A percentile compares a stretch with the other conserved stretches of the same genome.
Conservation (phyloP, 2,329 filamentous ascomycete genomes). For the Clarireedia hainanense region DNA sequence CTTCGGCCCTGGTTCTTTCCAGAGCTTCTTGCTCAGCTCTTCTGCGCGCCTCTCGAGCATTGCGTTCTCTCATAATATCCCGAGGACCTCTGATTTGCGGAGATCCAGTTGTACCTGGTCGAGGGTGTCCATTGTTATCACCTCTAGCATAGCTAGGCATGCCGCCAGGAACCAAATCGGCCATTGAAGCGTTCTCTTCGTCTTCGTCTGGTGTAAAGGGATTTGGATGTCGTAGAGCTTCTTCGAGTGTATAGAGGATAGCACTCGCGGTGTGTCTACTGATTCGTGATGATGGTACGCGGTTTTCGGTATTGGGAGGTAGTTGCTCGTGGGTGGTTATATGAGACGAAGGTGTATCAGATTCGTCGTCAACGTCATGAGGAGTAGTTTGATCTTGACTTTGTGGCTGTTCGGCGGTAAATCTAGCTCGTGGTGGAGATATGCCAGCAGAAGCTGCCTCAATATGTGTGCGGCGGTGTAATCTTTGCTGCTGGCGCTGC, state of each 20-base stretch:
- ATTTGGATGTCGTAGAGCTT: conserved; percentile 75
- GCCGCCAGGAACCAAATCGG: conserved; percentile 63
- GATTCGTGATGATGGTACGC: conserved; percentile 52
- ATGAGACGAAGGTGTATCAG: conserved; percentile 19
- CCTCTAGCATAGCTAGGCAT: conserved; percentile 46
- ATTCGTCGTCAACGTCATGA: conserved; percentile 25
- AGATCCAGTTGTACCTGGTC: conserved; percentile 41
- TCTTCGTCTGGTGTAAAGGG: conserved; percentile 74
- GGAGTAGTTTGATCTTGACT: conserved; percentile 13
- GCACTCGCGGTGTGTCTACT: conserved; percentile 81
- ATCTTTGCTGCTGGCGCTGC: conserved; percentile 28
- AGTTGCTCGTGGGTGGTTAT: conserved; percentile 14
- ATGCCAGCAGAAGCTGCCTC: conserved; percentile 29
- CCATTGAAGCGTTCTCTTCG: conserved; percentile 90
- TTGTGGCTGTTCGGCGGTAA: conserved; percentile 15
- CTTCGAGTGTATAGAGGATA: conserved; percentile 86
- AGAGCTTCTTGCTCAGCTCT: conserved; percentile 42
- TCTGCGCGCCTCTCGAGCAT: conserved; percentile 66
- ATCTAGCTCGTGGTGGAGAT: conserved; percentile 22
- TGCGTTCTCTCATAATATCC: conserved; percentile 84
- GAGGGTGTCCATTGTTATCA: conserved; percentile 37
- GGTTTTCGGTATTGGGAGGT: conserved; percentile 24
- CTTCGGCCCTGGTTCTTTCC: conserved; percentile 38
- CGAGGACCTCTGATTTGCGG: conserved; percentile 70
- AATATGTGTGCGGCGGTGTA: conserved; percentile 26